phyloP scores from a whole-genome alignment of 2,329 filamentous ascomycete genomes.

The Microascus cirrosus region DNA sequence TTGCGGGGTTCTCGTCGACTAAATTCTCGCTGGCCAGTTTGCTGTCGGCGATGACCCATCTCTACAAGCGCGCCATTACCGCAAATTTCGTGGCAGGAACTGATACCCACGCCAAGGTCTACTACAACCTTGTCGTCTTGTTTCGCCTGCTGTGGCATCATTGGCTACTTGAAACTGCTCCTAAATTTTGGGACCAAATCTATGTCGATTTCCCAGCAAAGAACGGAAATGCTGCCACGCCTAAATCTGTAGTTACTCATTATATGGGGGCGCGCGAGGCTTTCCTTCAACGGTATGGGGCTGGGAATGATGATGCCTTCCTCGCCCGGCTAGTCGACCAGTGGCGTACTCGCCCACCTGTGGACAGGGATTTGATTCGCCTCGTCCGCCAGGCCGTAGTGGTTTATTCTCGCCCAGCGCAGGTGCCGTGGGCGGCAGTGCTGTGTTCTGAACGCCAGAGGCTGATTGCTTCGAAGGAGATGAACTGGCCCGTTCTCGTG shows the following conservation, averaged over 20 bases:
- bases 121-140: not conserved
- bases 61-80: not conserved
- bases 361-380: not conserved
- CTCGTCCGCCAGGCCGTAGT: too few species aligned
- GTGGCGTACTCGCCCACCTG: not conserved
- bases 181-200: not conserved
- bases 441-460: not conserved
- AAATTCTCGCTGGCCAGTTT: not conserved
- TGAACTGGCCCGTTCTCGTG: not conserved
- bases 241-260: not conserved
- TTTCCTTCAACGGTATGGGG: not conserved
- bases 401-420: not conserved
- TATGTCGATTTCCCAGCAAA: not conserved
- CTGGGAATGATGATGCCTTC: not conserved
- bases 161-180: not conserved
- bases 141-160: not conserved
- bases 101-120: not conserved
- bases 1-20: not conserved
- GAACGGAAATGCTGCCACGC: not conserved
- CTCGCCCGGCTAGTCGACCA: not conserved
- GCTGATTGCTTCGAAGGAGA: not conserved
- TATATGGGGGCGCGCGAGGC: not conserved
- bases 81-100: not conserved
- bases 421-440: not conserved
- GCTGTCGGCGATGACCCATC: not conserved